Evolutionary conservation across 768 basidiomycete genomes (phyloP).

Genomic region (Rhizopogon roseolus): DNA sequence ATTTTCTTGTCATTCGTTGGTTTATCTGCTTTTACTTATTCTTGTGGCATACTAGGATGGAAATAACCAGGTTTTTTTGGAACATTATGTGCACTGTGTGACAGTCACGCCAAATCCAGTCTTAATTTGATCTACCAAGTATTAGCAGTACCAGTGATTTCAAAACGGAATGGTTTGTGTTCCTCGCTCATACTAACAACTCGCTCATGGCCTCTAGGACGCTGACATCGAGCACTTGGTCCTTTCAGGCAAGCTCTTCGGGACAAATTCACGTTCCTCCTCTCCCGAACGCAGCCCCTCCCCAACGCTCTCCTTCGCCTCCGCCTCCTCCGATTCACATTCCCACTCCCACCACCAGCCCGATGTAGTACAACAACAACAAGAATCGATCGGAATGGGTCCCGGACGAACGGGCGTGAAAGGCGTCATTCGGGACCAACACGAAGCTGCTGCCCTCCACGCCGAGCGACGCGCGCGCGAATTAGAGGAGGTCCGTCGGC

Average conservation of each 20-base stretch:
- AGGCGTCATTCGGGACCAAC: slow-evolving; percentile 78
- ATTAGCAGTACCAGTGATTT: not conserved
- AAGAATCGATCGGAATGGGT: slow-evolving; percentile 77
- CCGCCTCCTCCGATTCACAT: slow-evolving; percentile 34
- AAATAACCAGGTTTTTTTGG: not conserved
- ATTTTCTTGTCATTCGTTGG: not conserved
- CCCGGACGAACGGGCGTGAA: slow-evolving; percentile 86
- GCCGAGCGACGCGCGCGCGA: slow-evolving; percentile 50
- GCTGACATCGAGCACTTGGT: slow-evolving; percentile 66
- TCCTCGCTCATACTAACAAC: not conserved
- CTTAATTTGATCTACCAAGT: too few relatives aligned
- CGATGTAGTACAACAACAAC: slow-evolving; percentile 14
- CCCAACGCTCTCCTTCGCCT: slow-evolving; percentile 31
- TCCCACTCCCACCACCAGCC: slow-evolving; percentile 37
- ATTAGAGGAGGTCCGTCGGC: slow-evolving; percentile 43
- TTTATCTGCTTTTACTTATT: not conserved
- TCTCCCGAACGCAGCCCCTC: slow-evolving; percentile 67
- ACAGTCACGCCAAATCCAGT: too few relatives aligned
- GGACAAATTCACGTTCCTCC: slow-evolving; percentile 44
- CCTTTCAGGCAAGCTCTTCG: slow-evolving; percentile 75
- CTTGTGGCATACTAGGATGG: slow-evolving; percentile 11
- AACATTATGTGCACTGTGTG: too few relatives aligned
- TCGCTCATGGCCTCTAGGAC: slow-evolving; percentile 14
- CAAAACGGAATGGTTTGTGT: not conserved
- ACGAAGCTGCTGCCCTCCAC: slow-evolving; percentile 58